Conservation (phyloP, 192 early-diverging fungal genomes). For the Chytriomyces confervae region DNA sequence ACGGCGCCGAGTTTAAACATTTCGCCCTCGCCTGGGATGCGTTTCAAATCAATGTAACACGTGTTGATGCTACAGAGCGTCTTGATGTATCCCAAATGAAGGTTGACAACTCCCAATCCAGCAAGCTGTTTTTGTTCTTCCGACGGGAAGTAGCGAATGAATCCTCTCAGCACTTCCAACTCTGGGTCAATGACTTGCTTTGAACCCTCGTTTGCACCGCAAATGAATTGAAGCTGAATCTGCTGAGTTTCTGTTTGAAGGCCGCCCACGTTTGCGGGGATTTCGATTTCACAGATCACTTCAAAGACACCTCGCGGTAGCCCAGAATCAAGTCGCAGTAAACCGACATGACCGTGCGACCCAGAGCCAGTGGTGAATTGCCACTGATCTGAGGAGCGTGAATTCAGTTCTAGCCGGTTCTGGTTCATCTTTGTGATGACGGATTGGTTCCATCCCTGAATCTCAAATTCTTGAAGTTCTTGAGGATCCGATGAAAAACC, state of each 20-base stretch:
- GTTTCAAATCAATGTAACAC: slow-evolving; percentile 39
- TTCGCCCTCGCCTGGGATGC: slow-evolving; percentile 38
- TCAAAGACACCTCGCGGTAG: slow-evolving; percentile 36
- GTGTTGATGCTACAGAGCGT: slow-evolving; percentile 32
- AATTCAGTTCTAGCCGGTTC: slow-evolving; percentile 20
- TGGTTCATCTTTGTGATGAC: slow-evolving; percentile 11
- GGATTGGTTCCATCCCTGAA: slow-evolving; percentile 16
- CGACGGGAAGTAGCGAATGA: slow-evolving; percentile 32
- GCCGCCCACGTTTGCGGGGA: slow-evolving; percentile 17
- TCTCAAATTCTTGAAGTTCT: slow-evolving; percentile 13
- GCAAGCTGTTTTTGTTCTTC: slow-evolving; percentile 38
- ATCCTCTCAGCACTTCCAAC: slow-evolving; percentile 36
- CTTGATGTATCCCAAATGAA: slow-evolving; percentile 37
- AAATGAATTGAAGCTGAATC: slow-evolving; percentile 34
- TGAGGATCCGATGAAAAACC: slow-evolving; percentile 4
- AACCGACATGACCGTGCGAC: slow-evolving; percentile 38
- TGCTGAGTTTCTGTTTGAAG: background rate
- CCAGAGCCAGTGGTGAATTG: slow-evolving; percentile 39
- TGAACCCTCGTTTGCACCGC: slow-evolving; percentile 18
- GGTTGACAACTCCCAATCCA: slow-evolving; percentile 31
- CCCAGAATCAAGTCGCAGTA: slow-evolving; percentile 28
- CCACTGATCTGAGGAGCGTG: slow-evolving; percentile 31
- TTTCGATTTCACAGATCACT: slow-evolving; percentile 39
- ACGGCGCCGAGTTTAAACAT: slow-evolving; percentile 35
- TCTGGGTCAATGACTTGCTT: slow-evolving; percentile 29